Conservation (phyloP, 345 rosid species). For the Acer campestre region DNA sequence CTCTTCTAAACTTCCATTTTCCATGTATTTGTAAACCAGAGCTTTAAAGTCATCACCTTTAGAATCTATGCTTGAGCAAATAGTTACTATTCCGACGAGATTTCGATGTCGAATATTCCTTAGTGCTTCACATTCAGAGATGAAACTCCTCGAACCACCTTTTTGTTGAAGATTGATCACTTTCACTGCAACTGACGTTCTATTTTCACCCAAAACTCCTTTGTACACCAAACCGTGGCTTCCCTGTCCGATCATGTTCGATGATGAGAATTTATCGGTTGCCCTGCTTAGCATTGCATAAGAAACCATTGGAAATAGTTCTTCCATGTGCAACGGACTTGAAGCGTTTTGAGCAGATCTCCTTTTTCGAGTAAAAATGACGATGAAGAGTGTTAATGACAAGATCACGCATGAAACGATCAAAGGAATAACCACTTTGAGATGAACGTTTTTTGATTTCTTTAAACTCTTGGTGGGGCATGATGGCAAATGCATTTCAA, state of each 20-base stretch:
- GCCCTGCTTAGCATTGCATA: background rate
- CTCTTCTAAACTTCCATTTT: too few relatives aligned
- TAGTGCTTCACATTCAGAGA: conserved; percentile 48
- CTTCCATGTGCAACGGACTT: background rate
- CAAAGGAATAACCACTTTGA: background rate
- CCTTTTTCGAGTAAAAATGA: too few relatives aligned
- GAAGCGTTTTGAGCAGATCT: too few relatives aligned
- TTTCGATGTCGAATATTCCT: conserved; percentile 34
- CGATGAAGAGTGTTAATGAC: background rate
- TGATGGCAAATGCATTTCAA: background rate
- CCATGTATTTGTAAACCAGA: too few relatives aligned
- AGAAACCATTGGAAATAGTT: conserved; percentile 13
- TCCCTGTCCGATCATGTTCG: too few relatives aligned
- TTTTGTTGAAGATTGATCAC: conserved; percentile 39
- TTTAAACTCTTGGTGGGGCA: background rate
- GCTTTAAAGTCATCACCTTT: too few relatives aligned
- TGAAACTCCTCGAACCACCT: conserved; percentile 47
- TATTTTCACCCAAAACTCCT: conserved; percentile 6
- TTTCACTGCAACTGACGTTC: conserved; percentile 30
- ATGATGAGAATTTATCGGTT: too few relatives aligned
- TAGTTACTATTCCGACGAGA: too few relatives aligned
- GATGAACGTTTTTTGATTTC: background rate
- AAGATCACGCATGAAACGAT: background rate
- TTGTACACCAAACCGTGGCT: too few relatives aligned
- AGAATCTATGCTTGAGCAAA: too few relatives aligned